Conservation (phyloP, 176 grass and related monocot species). For the Avena sativa region DNA sequence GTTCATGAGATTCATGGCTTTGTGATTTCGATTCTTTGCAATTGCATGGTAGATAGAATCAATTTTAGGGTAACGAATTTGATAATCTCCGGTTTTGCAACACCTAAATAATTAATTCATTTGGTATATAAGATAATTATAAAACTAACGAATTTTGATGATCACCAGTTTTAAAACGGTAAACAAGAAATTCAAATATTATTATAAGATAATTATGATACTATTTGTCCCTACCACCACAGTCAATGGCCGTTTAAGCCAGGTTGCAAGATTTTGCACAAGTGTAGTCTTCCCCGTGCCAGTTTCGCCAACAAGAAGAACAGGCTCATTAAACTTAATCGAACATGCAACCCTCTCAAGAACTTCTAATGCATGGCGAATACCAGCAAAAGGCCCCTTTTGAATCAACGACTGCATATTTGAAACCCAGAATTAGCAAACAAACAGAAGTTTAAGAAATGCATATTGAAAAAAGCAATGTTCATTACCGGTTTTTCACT, state of each 20-base stretch:
- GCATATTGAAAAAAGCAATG: conserved; percentile 2
- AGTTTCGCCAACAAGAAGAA: conserved; percentile 99
- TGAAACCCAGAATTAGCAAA: conserved; percentile 31
- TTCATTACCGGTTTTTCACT: conserved; percentile 54
- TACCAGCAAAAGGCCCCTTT: conserved; percentile 80
- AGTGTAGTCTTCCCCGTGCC: conserved; percentile 96
- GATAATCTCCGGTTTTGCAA: background rate
- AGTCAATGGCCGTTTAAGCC: conserved; percentile 77
- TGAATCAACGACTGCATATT: conserved; percentile 57
- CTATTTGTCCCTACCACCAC: conserved; percentile 70
- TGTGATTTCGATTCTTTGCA: background rate
- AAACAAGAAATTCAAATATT: conserved; percentile 23
- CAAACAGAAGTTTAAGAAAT: conserved; percentile 8
- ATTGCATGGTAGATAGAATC: background rate
- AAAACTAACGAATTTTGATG: background rate
- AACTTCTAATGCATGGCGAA: conserved; percentile 65
- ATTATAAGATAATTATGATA: background rate
- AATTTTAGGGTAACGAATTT: background rate
- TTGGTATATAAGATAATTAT: background rate
- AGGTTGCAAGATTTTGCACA: conserved; percentile 84
- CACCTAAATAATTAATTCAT: conserved; percentile 12
- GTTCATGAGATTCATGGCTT: background rate
- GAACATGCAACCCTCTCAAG: conserved; percentile 91
- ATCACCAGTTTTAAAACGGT: background rate
- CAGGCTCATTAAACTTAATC: conserved; percentile 83